Percentiles rank a stretch among this genome's conserved stretches.
Conservation (phyloP, 148 eudicot genomes). For the Vaccinium myrtillus region DNA sequence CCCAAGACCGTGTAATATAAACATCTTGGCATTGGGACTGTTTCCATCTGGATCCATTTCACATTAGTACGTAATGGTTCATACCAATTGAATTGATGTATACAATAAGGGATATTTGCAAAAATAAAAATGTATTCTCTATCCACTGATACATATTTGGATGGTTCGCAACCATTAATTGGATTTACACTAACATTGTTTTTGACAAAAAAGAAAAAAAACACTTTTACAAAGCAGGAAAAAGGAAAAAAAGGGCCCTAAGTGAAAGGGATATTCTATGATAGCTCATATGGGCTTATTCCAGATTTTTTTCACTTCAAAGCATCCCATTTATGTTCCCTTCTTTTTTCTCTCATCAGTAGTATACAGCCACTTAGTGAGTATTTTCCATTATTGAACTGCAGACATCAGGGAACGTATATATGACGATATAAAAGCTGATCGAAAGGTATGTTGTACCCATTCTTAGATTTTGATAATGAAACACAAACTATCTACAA, state of each 20-base stretch:
- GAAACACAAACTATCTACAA: neutral
- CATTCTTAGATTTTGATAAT: neutral
- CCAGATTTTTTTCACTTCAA: neutral
- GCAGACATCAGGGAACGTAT: constrained; percentile 35
- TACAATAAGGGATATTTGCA: too few relatives aligned
- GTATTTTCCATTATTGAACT: neutral
- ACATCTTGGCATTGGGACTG: too few relatives aligned
- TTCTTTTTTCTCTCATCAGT: neutral
- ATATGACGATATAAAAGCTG: constrained; percentile 32
- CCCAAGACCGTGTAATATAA: too few relatives aligned
- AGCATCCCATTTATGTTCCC: neutral
- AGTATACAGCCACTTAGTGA: neutral
- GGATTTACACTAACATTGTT: neutral
- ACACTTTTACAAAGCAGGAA: neutral
- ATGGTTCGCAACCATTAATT: too few relatives aligned
- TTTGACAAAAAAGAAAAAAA: neutral
- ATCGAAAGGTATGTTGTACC: constrained; percentile 34
- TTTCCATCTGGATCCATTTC: too few relatives aligned
- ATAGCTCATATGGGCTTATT: neutral
- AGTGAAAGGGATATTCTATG: neutral
- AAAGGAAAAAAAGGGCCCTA: neutral
- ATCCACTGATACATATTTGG: too few relatives aligned
- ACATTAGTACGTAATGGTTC: too few relatives aligned
- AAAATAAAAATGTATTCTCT: too few relatives aligned
- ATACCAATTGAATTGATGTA: too few relatives aligned